phyloP scores from a whole-genome alignment of 1,284 basidiomycete species.

The Ceratobasidium papillatum region DNA sequence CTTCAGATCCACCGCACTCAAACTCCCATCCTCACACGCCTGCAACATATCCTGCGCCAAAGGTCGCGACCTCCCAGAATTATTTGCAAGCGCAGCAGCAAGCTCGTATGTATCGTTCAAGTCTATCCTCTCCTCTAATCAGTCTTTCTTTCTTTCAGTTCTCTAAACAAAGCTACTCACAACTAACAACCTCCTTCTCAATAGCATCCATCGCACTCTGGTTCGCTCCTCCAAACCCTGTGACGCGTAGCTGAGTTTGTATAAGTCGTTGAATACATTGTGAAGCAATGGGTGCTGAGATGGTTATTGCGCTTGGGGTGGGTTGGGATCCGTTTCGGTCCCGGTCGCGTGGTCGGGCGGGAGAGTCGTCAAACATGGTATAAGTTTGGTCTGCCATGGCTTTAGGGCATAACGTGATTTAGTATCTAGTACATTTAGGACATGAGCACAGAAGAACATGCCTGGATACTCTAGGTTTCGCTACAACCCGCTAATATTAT shows the following conservation, averaged over 20 bases:
- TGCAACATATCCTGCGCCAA: slow-evolving; percentile 38
- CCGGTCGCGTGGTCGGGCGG: background rate
- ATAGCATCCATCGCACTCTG: slow-evolving; percentile 45
- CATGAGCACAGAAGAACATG: too few species aligned
- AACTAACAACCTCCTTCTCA: slow-evolving; percentile 49
- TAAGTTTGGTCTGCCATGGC: slow-evolving; percentile 14
- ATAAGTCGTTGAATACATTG: slow-evolving; percentile 31
- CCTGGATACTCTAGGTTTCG: too few species aligned
- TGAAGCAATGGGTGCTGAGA: slow-evolving; percentile 32
- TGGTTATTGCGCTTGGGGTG: slow-evolving; percentile 11
- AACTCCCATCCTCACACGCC: slow-evolving; percentile 41
- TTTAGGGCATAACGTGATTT: too few species aligned
- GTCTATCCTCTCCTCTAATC: slow-evolving; percentile 48
- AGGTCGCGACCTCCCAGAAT: slow-evolving; percentile 31
- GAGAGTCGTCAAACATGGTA: slow-evolving; percentile 24
- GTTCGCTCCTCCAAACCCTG: slow-evolving; percentile 36
- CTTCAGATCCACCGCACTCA: slow-evolving; percentile 28
- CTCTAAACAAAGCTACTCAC: background rate
- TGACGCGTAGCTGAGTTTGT: slow-evolving; percentile 24
- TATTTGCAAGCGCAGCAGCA: slow-evolving; percentile 32
- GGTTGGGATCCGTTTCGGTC: slow-evolving; percentile 6
- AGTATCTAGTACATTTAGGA: too few species aligned
- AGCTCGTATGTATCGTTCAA: slow-evolving; percentile 40
- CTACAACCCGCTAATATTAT: too few species aligned
- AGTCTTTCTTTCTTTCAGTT: background rate